Evolutionary conservation across 139 green algal genomes (phyloP).

Genomic region (Haematococcus lacustris): DNA sequence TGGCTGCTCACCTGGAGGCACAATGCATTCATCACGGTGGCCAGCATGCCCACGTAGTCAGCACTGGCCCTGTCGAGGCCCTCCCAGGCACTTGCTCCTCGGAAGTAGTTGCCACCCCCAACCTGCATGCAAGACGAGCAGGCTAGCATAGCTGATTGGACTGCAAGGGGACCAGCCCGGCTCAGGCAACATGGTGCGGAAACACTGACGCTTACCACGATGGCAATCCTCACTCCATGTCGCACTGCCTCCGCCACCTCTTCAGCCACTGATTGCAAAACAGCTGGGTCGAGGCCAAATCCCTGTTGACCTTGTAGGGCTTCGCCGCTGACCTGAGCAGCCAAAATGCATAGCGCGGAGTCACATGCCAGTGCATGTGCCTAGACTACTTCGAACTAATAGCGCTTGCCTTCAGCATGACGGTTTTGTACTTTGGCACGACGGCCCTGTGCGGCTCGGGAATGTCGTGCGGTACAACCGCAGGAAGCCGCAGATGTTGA

Average conservation of each 20-base stretch:
- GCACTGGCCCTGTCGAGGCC: slow-evolving; percentile 83
- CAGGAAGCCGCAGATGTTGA: no score
- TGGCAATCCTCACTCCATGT: slow-evolving; percentile 67
- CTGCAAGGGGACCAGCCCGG: neutral
- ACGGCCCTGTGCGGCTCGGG: no score
- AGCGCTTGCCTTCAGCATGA: slow-evolving; percentile 37
- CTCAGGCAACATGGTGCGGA: no score
- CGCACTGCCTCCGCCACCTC: slow-evolving; percentile 68
- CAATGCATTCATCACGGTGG: slow-evolving; percentile 97
- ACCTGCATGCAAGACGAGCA: slow-evolving; percentile 68
- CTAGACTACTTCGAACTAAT: neutral
- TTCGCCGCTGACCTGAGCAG: slow-evolving; percentile 83
- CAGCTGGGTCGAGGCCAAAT: slow-evolving; percentile 83
- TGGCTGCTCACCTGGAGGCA: slow-evolving; percentile 71
- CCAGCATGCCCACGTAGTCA: slow-evolving; percentile 98
- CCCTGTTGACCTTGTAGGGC: slow-evolving; percentile 74
- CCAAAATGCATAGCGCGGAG: neutral
- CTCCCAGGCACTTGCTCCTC: slow-evolving; percentile 66
- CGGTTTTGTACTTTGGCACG: slow-evolving; percentile 23
- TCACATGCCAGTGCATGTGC: slow-evolving; percentile 1
- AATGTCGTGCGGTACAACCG: no score
- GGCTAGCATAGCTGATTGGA: slow-evolving; percentile 26
- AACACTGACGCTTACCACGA: slow-evolving; percentile 80
- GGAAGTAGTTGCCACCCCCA: slow-evolving; percentile 95
- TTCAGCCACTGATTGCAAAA: slow-evolving; percentile 72